Evolutionary conservation across 306 rosid genomes (phyloP).

Genomic region (Prunus fruticosa): DNA sequence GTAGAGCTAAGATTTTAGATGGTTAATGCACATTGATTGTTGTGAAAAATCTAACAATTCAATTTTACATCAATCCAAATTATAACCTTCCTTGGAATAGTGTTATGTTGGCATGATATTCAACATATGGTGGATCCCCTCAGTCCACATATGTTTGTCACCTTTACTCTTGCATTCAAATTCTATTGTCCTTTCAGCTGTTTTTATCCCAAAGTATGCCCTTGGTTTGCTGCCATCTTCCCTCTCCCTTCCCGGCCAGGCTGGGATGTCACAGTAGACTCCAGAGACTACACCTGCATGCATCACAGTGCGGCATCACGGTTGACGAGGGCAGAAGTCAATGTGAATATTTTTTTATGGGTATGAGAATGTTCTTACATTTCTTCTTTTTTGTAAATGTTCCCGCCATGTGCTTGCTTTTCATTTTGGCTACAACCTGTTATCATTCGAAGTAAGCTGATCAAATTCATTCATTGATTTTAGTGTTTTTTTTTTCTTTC

Average conservation of each 20-base stretch:
- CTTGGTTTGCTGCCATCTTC: constrained; percentile 41
- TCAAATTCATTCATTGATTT: no score
- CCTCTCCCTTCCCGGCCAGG: constrained; percentile 77
- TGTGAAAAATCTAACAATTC: not conserved
- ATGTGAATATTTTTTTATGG: constrained; percentile 6
- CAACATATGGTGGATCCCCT: constrained; percentile 79
- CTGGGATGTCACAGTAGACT: constrained; percentile 54
- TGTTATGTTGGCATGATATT: constrained; percentile 46
- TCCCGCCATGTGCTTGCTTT: constrained; percentile 91
- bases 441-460: constrained; percentile 13
- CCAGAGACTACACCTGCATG: constrained; percentile 81
- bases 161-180: constrained; percentile 77
- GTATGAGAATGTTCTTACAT: constrained; percentile 56
- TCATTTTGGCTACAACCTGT: constrained; percentile 90
- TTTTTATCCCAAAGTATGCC: constrained; percentile 78
- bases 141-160: constrained; percentile 74
- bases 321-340: constrained; percentile 9
- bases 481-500: not conserved
- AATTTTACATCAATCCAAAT: constrained; percentile 16
- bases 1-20: constrained; percentile 9
- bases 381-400: constrained; percentile 85
- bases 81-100: not conserved
- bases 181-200: constrained; percentile 70
- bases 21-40: constrained; percentile 11
- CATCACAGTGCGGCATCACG: constrained; percentile 33